Evolutionary conservation across 2,329 filamentous ascomycete genomes (phyloP).

Genomic region (Penicillium sp.): DNA sequence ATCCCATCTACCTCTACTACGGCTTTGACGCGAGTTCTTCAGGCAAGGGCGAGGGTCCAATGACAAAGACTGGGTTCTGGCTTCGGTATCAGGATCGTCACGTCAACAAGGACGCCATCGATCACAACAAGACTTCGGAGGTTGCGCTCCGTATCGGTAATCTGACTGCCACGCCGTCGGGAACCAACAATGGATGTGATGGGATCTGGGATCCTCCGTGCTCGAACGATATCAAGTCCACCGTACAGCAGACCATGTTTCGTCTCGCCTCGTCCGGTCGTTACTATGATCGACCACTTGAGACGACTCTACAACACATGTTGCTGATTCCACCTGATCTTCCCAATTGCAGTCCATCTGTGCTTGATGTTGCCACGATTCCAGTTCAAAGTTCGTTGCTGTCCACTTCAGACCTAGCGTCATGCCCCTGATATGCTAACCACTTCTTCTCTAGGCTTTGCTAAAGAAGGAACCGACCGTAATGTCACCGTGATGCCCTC

Average conservation of each 20-base stretch:
- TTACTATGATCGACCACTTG: constrained; percentile 29
- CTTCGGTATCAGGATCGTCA: constrained; percentile 30
- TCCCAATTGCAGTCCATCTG: constrained; percentile 27
- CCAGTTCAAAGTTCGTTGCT: constrained; percentile 32
- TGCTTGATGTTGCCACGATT: constrained; percentile 33
- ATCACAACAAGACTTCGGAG: constrained; percentile 36
- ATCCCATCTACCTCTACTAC: constrained; percentile 34
- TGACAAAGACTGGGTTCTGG: constrained; percentile 38
- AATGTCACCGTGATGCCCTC: constrained; percentile 28
- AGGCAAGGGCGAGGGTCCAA: constrained; percentile 31
- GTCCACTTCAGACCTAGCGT: not conserved
- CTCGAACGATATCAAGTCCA: constrained; percentile 29
- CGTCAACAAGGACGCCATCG: constrained; percentile 26
- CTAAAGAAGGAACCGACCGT: constrained; percentile 27
- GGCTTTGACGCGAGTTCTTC: constrained; percentile 32
- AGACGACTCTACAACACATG: constrained; percentile 29
- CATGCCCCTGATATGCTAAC: not conserved
- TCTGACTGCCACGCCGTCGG: constrained; percentile 32
- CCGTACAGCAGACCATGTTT: constrained; percentile 28
- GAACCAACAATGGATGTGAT: constrained; percentile 37
- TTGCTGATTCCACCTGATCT: constrained; percentile 20
- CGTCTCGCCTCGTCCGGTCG: constrained; percentile 24
- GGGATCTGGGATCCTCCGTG: constrained; percentile 35
- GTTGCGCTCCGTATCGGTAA: constrained; percentile 37
- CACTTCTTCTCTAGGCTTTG: constrained; percentile 28